Percentiles rank a stretch among this genome's conserved stretches.
These are phyloP conservation scores for Diaporthe citri DNA, from an alignment of 2,329 filamentous ascomycete genomes.

Conservation along the genomic window DNA sequence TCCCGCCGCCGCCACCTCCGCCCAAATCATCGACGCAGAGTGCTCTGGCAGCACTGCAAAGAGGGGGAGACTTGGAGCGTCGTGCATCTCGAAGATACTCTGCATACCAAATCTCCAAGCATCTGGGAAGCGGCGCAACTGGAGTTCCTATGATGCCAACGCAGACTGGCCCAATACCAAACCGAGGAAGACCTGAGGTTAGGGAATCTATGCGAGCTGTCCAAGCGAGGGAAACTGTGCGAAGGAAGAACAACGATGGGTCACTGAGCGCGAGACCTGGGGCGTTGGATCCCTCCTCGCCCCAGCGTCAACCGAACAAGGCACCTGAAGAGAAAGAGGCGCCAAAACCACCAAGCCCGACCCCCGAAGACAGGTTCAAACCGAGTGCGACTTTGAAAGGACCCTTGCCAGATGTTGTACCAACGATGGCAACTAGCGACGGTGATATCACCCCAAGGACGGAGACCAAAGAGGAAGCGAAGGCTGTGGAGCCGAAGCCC, in stretches of 20 bases:
- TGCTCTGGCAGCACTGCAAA: slow-evolving; percentile 89
- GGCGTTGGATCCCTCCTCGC: slow-evolving; percentile 66
- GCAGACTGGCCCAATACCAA: slow-evolving; percentile 86
- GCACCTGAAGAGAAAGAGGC: slow-evolving; percentile 72
- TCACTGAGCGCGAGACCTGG: slow-evolving; percentile 56
- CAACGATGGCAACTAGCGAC: slow-evolving; percentile 49
- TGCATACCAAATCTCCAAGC: slow-evolving; percentile 96
- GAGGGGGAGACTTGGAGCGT: slow-evolving; percentile 91
- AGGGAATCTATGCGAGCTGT: slow-evolving; percentile 85
- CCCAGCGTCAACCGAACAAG: slow-evolving; percentile 68
- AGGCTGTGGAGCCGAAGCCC: slow-evolving; percentile 37
- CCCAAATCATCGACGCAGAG: slow-evolving; percentile 88
- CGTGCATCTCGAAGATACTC: slow-evolving; percentile 94
- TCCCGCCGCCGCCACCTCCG: slow-evolving; percentile 82
- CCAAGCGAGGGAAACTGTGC: slow-evolving; percentile 64
- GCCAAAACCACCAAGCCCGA: slow-evolving; percentile 59
- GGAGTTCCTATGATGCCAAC: slow-evolving; percentile 89
- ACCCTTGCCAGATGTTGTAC: slow-evolving; percentile 64
- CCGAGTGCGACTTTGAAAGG: slow-evolving; percentile 71
- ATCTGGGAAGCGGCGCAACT: slow-evolving; percentile 83
- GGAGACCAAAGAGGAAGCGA: slow-evolving; percentile 42
- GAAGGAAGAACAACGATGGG: slow-evolving; percentile 57
- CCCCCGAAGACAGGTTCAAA: slow-evolving; percentile 74
- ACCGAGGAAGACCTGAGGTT: slow-evolving; percentile 82
- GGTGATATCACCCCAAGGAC: slow-evolving; percentile 47